A percentile compares a stretch with the other conserved stretches of the same genome.
Evolutionary conservation across 2,329 filamentous ascomycete genomes (phyloP).

Genomic region (Calonectria ilicicola): DNA sequence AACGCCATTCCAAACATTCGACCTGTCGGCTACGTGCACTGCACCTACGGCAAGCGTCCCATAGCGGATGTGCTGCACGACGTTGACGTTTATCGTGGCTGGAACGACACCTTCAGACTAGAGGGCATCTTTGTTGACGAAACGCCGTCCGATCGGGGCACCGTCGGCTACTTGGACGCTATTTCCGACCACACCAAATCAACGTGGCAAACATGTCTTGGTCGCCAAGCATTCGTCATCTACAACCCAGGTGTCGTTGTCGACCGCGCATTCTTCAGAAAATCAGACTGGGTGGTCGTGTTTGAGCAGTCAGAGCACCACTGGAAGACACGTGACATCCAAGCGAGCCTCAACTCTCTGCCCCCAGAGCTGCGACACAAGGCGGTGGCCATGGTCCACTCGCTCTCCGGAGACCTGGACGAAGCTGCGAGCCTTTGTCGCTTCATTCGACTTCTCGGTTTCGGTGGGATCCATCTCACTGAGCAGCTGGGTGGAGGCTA

Average conservation of each 20-base stretch:
- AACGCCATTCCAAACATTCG: constrained; percentile 16
- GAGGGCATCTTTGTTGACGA: constrained; percentile 36
- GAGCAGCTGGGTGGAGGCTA: constrained; percentile 30
- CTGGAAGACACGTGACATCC: constrained; percentile 16
- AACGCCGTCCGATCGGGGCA: constrained; percentile 18
- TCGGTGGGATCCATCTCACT: constrained; percentile 31
- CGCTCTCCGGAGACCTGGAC: constrained; percentile 6
- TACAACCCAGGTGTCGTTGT: constrained; percentile 29
- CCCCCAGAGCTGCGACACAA: constrained; percentile 5
- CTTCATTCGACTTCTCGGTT: constrained; percentile 10
- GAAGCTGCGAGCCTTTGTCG: constrained; percentile 17
- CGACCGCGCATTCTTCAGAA: constrained; percentile 17
- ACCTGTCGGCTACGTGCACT: constrained; percentile 31
- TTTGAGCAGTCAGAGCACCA: constrained; percentile 28
- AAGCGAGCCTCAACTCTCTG: background rate
- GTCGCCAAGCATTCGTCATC: constrained; percentile 10
- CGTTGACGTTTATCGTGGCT: constrained; percentile 24
- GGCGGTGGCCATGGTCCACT: constrained; percentile 30
- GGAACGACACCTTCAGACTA: constrained; percentile 25
- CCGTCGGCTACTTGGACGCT: background rate
- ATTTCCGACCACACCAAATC: constrained; percentile 25
- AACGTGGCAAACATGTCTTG: constrained; percentile 18
- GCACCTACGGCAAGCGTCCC: constrained; percentile 26
- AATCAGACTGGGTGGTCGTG: constrained; percentile 25
- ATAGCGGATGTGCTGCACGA: constrained; percentile 15